phyloP scores from a whole-genome alignment of 1,284 basidiomycete genomes.

The Puccinia horiana region DNA sequence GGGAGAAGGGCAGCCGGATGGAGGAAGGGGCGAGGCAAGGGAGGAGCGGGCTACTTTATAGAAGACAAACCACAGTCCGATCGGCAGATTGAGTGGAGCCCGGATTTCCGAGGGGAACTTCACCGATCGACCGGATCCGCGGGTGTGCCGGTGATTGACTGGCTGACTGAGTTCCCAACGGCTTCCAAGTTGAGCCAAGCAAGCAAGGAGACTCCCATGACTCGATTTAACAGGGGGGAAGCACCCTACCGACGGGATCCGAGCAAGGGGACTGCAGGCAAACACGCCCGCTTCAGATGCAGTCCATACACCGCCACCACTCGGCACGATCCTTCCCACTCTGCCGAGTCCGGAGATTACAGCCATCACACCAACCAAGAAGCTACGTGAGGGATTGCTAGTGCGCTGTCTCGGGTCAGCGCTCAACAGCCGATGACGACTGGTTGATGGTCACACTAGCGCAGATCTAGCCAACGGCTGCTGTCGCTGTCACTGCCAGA shows the following conservation, averaged over 20 bases:
- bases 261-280: background rate
- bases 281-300: background rate
- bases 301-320: background rate
- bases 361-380: background rate
- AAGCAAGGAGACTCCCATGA: background rate
- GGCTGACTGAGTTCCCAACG: constrained; percentile 7
- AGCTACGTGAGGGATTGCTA: too few species aligned
- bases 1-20: background rate
- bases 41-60: background rate
- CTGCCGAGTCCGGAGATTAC: background rate
- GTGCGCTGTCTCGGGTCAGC: background rate
- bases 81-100: background rate
- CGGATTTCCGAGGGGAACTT: background rate
- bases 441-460: background rate
- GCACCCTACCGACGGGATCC: constrained; percentile 11
- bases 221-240: background rate
- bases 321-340: background rate
- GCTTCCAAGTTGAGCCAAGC: background rate
- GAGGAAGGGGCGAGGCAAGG: background rate
- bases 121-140: constrained; percentile 15
- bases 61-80: background rate
- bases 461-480: constrained; percentile 4
- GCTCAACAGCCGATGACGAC: background rate
- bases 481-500: background rate
- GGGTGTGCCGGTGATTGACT: background rate